These are phyloP conservation scores for Clarireedia homoeocarpa DNA, from an alignment of 2,329 filamentous ascomycete genomes.

Conservation along the genomic window DNA sequence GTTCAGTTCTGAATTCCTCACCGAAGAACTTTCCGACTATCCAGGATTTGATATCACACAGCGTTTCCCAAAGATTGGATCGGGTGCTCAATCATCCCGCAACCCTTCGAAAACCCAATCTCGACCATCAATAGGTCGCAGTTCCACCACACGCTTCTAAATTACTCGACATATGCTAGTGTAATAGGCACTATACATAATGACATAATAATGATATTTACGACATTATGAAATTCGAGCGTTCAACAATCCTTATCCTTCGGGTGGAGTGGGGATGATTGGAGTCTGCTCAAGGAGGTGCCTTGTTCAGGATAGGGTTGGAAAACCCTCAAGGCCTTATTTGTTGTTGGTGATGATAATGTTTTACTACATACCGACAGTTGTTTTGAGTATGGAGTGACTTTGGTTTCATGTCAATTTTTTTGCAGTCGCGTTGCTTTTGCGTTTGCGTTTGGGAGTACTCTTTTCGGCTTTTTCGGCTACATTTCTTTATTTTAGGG, in stretches of 20 bases:
- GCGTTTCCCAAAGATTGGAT: constrained; percentile 68
- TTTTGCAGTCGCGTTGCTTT: not conserved
- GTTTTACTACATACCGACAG: constrained; percentile 5
- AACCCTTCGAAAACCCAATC: constrained; percentile 19
- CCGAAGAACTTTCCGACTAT: constrained; percentile 51
- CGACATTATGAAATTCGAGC: constrained; percentile 14
- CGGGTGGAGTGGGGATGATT: not conserved
- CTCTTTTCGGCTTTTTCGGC: not conserved
- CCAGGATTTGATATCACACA: constrained; percentile 63
- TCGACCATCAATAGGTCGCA: constrained; percentile 25
- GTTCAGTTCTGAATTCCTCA: constrained; percentile 46
- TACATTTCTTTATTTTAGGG: not conserved
- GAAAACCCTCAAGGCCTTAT: constrained; percentile 4
- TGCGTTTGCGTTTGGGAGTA: constrained; percentile 2
- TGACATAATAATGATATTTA: constrained; percentile 14
- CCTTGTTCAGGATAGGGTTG: not conserved
- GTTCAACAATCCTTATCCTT: constrained; percentile 1
- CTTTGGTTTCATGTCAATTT: not conserved
- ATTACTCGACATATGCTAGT: constrained; percentile 6
- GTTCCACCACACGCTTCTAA: constrained; percentile 29
- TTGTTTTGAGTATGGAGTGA: constrained; percentile 1
- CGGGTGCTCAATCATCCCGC: constrained; percentile 33
- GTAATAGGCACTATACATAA: constrained; percentile 9
- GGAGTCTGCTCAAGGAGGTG: not conserved
- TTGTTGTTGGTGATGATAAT: constrained; percentile 8